phyloP scores from a whole-genome alignment of 73 alveolate genomes.

The Symbiodinium pilosum region DNA sequence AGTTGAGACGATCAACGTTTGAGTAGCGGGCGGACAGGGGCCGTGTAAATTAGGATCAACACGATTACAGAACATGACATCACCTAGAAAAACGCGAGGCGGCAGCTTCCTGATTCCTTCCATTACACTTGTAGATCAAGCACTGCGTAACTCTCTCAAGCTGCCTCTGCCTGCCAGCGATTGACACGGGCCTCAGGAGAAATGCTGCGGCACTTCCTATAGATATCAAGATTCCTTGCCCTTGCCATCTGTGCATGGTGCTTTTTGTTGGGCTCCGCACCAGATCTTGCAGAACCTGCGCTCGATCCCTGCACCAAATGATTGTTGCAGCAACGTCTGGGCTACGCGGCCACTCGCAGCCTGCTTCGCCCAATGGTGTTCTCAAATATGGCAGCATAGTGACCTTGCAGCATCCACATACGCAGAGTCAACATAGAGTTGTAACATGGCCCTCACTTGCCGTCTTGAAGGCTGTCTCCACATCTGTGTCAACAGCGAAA shows the following conservation, averaged over 20 bases:
- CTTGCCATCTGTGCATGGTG: neutral
- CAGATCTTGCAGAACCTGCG: neutral
- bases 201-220: neutral
- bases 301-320: neutral
- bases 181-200: neutral
- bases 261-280: neutral
- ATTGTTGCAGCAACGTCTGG: neutral
- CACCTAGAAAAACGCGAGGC: no score
- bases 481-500: neutral
- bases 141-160: no score
- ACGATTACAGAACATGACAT: no score
- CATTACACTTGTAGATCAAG: no score
- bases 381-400: neutral
- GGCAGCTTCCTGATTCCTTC: no score
- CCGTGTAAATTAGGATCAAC: no score
- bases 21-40: no score
- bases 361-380: neutral
- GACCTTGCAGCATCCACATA: neutral
- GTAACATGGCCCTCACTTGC: neutral
- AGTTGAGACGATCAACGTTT: no score
- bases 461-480: neutral
- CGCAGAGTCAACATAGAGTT: neutral
- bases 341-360: neutral
- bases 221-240: neutral
- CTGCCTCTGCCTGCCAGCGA: neutral